phyloP scores from a whole-genome alignment of 345 rosid species.

The Psidium friedrichsthalianum region DNA sequence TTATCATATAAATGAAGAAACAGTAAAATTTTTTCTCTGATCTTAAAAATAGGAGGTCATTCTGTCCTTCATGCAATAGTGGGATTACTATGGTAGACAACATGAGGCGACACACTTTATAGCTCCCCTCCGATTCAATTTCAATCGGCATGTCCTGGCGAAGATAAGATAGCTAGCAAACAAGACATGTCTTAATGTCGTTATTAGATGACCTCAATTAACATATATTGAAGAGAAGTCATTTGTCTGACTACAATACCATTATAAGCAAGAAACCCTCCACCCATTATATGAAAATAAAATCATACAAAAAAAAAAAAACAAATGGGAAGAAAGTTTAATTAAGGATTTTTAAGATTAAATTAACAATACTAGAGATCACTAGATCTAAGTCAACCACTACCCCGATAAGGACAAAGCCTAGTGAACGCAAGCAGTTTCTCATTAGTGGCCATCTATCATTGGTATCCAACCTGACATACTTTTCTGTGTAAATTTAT shows the following conservation, averaged over 20 bases:
- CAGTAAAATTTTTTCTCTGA: too few species aligned
- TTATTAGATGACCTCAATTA: not conserved
- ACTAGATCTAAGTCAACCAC: slow-evolving; percentile 1
- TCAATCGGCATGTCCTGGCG: not conserved
- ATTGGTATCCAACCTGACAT: slow-evolving; percentile 4
- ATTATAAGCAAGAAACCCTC: not conserved
- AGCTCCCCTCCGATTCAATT: too few species aligned
- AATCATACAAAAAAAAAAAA: too few species aligned
- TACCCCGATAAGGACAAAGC: slow-evolving; percentile 9
- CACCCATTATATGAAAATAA: not conserved
- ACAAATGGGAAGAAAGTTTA: not conserved
- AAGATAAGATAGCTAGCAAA: not conserved
- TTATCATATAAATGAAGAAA: too few species aligned
- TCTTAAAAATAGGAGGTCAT: not conserved
- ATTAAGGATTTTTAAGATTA: not conserved
- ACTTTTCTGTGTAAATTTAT: not conserved
- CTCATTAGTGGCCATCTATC: slow-evolving; percentile 24
- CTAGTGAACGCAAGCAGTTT: slow-evolving; percentile 19
- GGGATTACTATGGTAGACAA: not conserved
- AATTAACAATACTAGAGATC: not conserved
- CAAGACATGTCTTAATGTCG: not conserved
- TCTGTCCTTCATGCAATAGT: too few species aligned
- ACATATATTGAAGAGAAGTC: not conserved
- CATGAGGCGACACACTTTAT: too few species aligned
- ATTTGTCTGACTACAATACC: not conserved